These are phyloP conservation scores for Hibiscus mutabilis DNA, from an alignment of 345 rosid genomes.

Conservation along the genomic window DNA sequence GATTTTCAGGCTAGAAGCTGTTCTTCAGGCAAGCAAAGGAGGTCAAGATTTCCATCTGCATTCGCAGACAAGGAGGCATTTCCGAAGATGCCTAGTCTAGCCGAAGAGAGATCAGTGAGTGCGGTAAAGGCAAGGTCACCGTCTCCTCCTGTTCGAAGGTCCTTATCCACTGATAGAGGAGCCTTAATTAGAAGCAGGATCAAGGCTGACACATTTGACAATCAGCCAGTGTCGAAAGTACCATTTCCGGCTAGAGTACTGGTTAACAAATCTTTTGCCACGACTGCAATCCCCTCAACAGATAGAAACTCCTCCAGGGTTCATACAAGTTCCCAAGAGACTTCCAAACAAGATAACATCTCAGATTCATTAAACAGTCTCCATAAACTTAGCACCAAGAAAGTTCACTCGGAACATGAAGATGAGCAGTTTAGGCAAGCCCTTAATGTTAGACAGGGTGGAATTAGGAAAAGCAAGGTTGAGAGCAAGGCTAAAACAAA, in stretches of 20 bases:
- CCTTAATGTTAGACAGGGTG: slow-evolving; percentile 73
- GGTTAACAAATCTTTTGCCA: slow-evolving; percentile 48
- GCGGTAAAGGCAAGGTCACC: slow-evolving; percentile 50
- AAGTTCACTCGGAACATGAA: slow-evolving; percentile 50
- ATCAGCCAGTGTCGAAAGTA: slow-evolving; percentile 43
- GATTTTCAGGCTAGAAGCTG: slow-evolving; percentile 65
- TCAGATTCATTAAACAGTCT: slow-evolving; percentile 39
- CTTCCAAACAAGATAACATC: slow-evolving; percentile 35
- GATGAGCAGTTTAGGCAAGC: slow-evolving; percentile 77
- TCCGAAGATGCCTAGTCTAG: slow-evolving; percentile 35
- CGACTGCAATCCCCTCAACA: slow-evolving; percentile 34
- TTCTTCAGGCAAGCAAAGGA: slow-evolving; percentile 83
- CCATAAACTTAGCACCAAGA: slow-evolving; percentile 49
- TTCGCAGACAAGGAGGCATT: slow-evolving; percentile 51
- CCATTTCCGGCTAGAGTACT: slow-evolving; percentile 82
- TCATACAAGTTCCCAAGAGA: slow-evolving; percentile 22
- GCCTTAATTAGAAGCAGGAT: slow-evolving; percentile 45
- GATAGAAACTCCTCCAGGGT: slow-evolving; percentile 36
- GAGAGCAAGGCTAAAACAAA: slow-evolving; percentile 60
- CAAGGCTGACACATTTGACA: slow-evolving; percentile 50
- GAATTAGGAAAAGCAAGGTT: slow-evolving; percentile 52
- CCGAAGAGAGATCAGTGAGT: slow-evolving; percentile 46
- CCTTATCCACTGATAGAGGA: slow-evolving; percentile 82
- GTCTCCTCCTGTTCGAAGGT: slow-evolving; percentile 70
- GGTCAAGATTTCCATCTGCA: slow-evolving; percentile 63